phyloP scores from a whole-genome alignment of 225 moss, liverwort and hornwort genomes.

The Pseudisothecium myosuroides region DNA sequence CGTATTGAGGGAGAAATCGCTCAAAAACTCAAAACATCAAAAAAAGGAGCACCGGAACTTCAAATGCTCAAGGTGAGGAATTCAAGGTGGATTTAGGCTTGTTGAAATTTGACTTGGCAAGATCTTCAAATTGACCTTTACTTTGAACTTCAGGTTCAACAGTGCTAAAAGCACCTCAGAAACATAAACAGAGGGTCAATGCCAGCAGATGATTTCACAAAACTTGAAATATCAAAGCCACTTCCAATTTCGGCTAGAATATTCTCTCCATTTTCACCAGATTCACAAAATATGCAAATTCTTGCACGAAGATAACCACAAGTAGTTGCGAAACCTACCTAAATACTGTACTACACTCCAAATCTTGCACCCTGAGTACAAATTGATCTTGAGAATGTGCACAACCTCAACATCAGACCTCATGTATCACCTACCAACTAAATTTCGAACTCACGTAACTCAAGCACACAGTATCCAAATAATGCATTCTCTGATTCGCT shows the following conservation, averaged over 20 bases:
- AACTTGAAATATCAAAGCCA: not conserved
- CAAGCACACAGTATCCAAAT: not conserved
- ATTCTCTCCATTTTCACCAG: not conserved
- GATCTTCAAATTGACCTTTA: not conserved
- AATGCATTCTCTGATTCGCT: not conserved
- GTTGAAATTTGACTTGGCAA: not conserved
- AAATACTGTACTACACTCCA: not conserved
- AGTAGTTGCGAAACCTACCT: not conserved
- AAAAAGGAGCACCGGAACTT: not conserved
- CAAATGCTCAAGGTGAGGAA: not conserved
- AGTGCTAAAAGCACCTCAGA: not conserved
- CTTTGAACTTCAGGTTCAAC: not conserved
- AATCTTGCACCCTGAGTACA: not conserved
- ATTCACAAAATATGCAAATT: not conserved
- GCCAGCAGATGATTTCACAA: not conserved
- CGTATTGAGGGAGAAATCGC: not conserved
- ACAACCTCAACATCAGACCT: not conserved
- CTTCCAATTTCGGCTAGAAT: not conserved
- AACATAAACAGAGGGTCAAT: not conserved
- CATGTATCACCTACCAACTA: not conserved
- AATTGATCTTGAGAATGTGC: not conserved
- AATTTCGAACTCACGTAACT: too few species aligned
- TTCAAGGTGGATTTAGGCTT: not conserved
- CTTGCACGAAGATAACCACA: not conserved
- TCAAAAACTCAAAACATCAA: not conserved